Conservation (phyloP, 345 rosid species). For the Draba incana region DNA sequence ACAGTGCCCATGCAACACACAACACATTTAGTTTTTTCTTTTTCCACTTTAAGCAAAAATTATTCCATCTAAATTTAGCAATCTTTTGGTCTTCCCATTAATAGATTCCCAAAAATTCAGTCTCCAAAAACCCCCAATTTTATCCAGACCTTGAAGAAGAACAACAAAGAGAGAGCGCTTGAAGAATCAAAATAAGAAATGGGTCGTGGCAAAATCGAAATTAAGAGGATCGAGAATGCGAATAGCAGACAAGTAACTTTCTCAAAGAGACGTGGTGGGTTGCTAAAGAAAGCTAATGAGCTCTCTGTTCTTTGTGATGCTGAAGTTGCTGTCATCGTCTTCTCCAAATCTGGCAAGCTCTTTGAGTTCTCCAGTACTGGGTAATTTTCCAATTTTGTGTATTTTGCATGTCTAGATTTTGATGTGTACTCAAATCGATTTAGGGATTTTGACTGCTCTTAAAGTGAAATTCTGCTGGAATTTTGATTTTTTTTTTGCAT, state of each 20-base stretch:
- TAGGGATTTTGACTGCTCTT: background rate
- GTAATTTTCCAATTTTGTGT: constrained; percentile 23
- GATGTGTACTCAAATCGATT: background rate
- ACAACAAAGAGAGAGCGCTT: background rate
- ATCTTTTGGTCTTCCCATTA: constrained; percentile 33
- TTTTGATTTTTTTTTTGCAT: constrained; percentile 33
- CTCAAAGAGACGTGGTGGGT: constrained; percentile 89
- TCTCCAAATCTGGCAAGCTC: constrained; percentile 92
- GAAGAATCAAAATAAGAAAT: constrained; percentile 32
- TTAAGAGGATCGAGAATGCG: constrained; percentile 90
- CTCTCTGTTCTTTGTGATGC: constrained; percentile 91
- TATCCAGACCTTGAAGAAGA: constrained; percentile 3
- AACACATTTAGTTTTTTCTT: constrained; percentile 39
- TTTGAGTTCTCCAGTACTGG: constrained; percentile 83
- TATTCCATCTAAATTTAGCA: constrained; percentile 49
- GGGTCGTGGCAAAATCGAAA: constrained; percentile 98
- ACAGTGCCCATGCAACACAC: constrained; percentile 66
- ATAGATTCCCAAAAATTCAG: constrained; percentile 32
- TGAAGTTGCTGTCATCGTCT: constrained; percentile 91
- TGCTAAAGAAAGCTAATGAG: constrained; percentile 89
- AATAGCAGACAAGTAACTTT: constrained; percentile 96
- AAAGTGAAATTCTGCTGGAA: too few species aligned
- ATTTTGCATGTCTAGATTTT: constrained; percentile 21
- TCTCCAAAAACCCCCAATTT: constrained; percentile 39
- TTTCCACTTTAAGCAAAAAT: constrained; percentile 6